Conservation (phyloP, 345 rosid species). For the Pistacia atlantica region DNA sequence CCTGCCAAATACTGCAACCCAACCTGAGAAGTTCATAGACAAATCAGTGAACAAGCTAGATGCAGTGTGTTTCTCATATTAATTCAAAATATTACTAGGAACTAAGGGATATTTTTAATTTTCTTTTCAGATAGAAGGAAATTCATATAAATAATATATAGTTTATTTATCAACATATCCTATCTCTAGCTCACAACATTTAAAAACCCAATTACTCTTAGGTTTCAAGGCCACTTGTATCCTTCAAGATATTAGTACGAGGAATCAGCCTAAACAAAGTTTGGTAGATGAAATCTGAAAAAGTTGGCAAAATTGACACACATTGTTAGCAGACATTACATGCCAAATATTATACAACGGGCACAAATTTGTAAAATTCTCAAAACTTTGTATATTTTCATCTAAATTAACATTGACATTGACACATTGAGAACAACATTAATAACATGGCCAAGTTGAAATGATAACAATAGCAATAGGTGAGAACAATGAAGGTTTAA, state of each 20-base stretch:
- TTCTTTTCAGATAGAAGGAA: background rate
- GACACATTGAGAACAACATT: background rate
- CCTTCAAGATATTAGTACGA: background rate
- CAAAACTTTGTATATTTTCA: background rate
- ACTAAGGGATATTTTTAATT: background rate
- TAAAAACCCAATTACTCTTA: background rate
- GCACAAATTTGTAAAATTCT: background rate
- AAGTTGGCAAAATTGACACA: background rate
- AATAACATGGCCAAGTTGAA: background rate
- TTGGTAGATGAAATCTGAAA: background rate
- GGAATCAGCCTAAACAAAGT: conserved; percentile 1
- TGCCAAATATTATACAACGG: background rate
- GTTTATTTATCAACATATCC: background rate
- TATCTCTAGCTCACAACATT: background rate
- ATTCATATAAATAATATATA: background rate
- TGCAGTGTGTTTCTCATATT: background rate
- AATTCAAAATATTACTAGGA: background rate
- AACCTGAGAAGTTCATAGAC: conserved; percentile 42
- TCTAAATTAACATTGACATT: background rate
- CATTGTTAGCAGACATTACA: background rate
- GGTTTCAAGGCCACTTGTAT: background rate
- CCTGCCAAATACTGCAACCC: conserved; percentile 75
- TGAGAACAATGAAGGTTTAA: background rate
- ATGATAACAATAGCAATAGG: background rate
- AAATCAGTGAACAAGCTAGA: conserved; percentile 15